These are phyloP conservation scores for Trichoderma erinaceum DNA, from an alignment of 495 filamentous ascomycete species.

Conservation along the genomic window DNA sequence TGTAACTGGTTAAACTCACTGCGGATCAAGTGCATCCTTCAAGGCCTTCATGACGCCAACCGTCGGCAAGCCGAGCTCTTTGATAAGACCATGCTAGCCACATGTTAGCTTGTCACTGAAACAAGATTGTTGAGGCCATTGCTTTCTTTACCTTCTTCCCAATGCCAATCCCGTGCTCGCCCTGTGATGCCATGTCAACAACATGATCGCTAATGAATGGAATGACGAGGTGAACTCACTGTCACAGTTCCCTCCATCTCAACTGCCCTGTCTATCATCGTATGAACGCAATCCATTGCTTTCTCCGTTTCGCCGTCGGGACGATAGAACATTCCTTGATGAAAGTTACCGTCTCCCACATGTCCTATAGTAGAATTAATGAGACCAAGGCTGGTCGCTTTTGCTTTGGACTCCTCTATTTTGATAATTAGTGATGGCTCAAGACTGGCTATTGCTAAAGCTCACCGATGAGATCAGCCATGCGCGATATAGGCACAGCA, in stretches of 20 bases:
- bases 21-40: slow-evolving; percentile 29
- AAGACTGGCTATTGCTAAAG: background rate
- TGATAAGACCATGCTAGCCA: slow-evolving; percentile 20
- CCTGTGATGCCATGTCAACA: slow-evolving; percentile 10
- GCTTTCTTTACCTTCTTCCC: slow-evolving; percentile 27
- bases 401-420: slow-evolving; percentile 54
- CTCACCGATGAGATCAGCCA: slow-evolving; percentile 61
- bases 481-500: slow-evolving; percentile 60
- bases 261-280: slow-evolving; percentile 30
- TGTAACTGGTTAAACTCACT: slow-evolving; percentile 15
- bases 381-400: slow-evolving; percentile 29
- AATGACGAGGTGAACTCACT: slow-evolving; percentile 7
- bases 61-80: slow-evolving; percentile 29
- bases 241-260: slow-evolving; percentile 36
- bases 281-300: slow-evolving; percentile 22
- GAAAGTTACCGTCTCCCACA: slow-evolving; percentile 48
- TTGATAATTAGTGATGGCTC: background rate
- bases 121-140: background rate
- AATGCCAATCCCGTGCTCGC: slow-evolving; percentile 34
- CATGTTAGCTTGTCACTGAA: background rate
- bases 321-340: slow-evolving; percentile 31
- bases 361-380: slow-evolving; percentile 62
- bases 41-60: slow-evolving; percentile 29
- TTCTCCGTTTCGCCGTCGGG: slow-evolving; percentile 23
- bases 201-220: too few species aligned